Percentiles rank a stretch among this genome's conserved stretches.
Evolutionary conservation across 139 green algal species (phyloP).

Genomic region (Medakamo hakoo): DNA sequence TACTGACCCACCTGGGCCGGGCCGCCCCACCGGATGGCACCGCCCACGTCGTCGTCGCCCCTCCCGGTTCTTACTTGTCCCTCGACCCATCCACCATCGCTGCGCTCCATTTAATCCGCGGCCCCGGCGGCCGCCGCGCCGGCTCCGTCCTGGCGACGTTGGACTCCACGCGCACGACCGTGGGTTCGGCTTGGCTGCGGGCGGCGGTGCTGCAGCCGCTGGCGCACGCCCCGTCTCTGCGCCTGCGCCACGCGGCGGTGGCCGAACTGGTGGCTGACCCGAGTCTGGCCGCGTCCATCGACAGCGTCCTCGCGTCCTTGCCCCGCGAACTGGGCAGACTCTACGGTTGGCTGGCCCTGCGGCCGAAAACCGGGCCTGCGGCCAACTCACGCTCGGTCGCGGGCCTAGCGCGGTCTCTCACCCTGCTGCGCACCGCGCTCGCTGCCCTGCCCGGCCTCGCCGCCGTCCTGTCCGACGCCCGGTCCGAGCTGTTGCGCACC

Average conservation of each 20-base stretch:
- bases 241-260: not conserved
- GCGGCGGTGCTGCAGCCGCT: not conserved
- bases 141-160: not conserved
- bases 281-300: not conserved
- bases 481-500: not conserved
- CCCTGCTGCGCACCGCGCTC: too few relatives aligned
- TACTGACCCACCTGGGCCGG: not conserved
- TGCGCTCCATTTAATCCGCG: not conserved
- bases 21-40: not conserved
- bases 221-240: not conserved
- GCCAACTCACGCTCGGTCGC: too few relatives aligned
- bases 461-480: not conserved
- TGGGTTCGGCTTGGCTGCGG: not conserved
- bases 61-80: not conserved
- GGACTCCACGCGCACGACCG: not conserved
- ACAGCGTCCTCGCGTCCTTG: not conserved
- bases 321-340: not conserved
- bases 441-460: not conserved
- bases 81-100: not conserved
- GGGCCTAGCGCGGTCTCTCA: too few relatives aligned
- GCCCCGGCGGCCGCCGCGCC: too few relatives aligned
- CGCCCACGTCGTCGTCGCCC: not conserved
- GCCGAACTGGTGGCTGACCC: not conserved
- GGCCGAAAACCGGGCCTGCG: too few relatives aligned
- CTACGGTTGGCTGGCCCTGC: not conserved